Evolutionary conservation across 257 asterid genomes (phyloP).

Genomic region (Eucommia ulmoides): DNA sequence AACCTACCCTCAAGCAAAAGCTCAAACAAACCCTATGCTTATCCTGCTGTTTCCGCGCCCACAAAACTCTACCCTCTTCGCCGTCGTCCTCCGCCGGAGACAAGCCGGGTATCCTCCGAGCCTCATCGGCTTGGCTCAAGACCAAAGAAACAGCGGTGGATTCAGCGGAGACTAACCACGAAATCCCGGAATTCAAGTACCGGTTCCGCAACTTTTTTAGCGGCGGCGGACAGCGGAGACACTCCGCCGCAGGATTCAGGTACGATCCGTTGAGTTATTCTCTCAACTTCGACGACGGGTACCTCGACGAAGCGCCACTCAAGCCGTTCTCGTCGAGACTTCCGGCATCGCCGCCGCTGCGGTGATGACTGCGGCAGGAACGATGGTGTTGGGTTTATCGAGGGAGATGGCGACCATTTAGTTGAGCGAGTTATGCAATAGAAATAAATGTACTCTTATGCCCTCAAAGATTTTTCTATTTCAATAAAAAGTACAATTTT

Average conservation of each 20-base stretch:
- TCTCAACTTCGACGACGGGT: slow-evolving; percentile 60
- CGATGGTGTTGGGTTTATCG: not conserved
- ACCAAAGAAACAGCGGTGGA: too few relatives aligned
- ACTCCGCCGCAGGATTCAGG: slow-evolving; percentile 40
- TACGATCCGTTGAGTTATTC: slow-evolving; percentile 74
- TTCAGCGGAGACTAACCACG: too few relatives aligned
- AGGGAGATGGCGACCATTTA: too few relatives aligned
- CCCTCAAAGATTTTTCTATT: not conserved
- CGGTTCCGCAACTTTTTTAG: slow-evolving; percentile 40
- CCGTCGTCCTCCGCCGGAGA: slow-evolving; percentile 22
- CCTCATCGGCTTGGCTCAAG: slow-evolving; percentile 15
- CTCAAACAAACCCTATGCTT: slow-evolving; percentile 33
- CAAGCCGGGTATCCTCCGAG: slow-evolving; percentile 41
- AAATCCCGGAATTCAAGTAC: slow-evolving; percentile 29
- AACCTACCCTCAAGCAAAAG: slow-evolving; percentile 34
- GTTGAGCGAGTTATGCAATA: slow-evolving; percentile 7
- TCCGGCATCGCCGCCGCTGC: slow-evolving; percentile 37
- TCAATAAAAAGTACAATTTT: not conserved
- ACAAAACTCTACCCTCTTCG: slow-evolving; percentile 10
- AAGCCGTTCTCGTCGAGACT: slow-evolving; percentile 43
- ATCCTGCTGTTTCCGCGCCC: slow-evolving; percentile 51
- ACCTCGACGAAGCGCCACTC: slow-evolving; percentile 27
- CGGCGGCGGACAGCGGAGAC: slow-evolving; percentile 23
- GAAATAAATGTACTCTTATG: not conserved
- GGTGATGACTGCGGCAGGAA: slow-evolving; percentile 5